A percentile compares a stretch with the other conserved stretches of the same genome.
phyloP scores from a whole-genome alignment of 2,329 filamentous ascomycete genomes.

The Ceratocystis harringtonii region DNA sequence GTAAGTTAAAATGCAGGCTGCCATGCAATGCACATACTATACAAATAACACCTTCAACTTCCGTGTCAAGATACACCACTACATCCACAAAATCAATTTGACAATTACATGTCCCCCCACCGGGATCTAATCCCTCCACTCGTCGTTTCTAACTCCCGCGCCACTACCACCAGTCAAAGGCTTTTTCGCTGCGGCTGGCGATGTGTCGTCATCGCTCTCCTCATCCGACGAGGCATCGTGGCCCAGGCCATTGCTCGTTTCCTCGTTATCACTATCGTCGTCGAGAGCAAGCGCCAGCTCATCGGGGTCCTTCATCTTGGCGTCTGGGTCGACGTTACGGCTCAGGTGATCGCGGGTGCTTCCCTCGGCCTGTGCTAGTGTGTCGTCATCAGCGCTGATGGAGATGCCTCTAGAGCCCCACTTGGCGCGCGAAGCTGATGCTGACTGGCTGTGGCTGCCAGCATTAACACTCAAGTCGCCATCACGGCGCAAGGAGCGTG shows the following conservation, averaged over 20 bases:
- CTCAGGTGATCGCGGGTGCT: slow-evolving; percentile 32
- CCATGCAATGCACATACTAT: background rate
- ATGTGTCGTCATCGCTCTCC: slow-evolving; percentile 15
- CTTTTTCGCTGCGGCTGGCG: slow-evolving; percentile 7
- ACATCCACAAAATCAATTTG: background rate
- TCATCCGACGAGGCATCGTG: slow-evolving; percentile 13
- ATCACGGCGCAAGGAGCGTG: slow-evolving; percentile 24
- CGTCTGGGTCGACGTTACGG: slow-evolving; percentile 41
- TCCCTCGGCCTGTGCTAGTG: slow-evolving; percentile 34
- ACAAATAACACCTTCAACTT: background rate
- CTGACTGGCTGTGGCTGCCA: background rate
- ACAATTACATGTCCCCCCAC: background rate
- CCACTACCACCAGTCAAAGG: slow-evolving; percentile 21
- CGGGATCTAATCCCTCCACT: slow-evolving; percentile 29
- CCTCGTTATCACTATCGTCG: slow-evolving; percentile 25
- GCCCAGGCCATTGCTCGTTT: background rate
- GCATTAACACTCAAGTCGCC: slow-evolving; percentile 18
- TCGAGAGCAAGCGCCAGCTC: slow-evolving; percentile 46
- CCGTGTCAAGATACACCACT: background rate
- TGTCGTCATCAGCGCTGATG: slow-evolving; percentile 48
- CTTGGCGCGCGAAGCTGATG: slow-evolving; percentile 28
- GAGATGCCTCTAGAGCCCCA: slow-evolving; percentile 53
- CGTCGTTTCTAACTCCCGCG: slow-evolving; percentile 29
- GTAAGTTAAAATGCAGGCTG: background rate
- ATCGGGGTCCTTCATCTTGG: slow-evolving; percentile 51